A percentile compares a stretch with the other conserved stretches of the same genome.
Evolutionary conservation across 208 protist species (phyloP).

Genomic region (Crithidia brevicula): DNA sequence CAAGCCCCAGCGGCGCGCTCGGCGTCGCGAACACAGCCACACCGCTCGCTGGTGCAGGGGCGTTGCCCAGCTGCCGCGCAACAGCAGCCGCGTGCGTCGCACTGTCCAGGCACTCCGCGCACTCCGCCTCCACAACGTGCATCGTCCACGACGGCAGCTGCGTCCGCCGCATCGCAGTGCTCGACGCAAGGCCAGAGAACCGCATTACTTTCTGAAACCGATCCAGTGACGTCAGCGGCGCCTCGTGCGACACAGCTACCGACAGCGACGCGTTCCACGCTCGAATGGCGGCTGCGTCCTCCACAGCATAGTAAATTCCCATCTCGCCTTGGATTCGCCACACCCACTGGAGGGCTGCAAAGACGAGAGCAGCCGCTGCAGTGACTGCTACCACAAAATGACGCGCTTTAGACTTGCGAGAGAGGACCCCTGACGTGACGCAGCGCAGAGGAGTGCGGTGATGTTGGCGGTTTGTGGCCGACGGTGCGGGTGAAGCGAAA

Average conservation of each 20-base stretch:
- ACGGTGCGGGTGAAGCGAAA: too few relatives aligned
- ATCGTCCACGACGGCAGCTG: background rate
- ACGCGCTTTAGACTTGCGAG: too few relatives aligned
- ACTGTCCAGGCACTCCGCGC: conserved; percentile 6
- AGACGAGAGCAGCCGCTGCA: too few relatives aligned
- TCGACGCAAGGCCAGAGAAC: background rate
- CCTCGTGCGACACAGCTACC: background rate
- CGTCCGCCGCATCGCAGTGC: background rate
- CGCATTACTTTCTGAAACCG: background rate
- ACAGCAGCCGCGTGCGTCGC: conserved; percentile 6
- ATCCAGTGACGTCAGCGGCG: background rate
- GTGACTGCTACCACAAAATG: too few relatives aligned
- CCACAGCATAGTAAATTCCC: background rate
- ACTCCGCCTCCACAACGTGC: background rate
- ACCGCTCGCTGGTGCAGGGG: too few relatives aligned
- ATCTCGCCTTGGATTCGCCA: background rate
- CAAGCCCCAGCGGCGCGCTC: conserved; percentile 9
- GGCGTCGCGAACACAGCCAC: conserved; percentile 12
- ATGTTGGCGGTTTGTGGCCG: too few relatives aligned
- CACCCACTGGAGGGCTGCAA: too few relatives aligned
- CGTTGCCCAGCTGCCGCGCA: background rate
- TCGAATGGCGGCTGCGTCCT: background rate
- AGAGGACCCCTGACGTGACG: too few relatives aligned
- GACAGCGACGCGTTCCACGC: background rate
- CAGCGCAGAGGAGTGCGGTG: too few relatives aligned